Conservation (phyloP, 129 eudicot genomes). For the Rutidosis leptorrhynchoides region DNA sequence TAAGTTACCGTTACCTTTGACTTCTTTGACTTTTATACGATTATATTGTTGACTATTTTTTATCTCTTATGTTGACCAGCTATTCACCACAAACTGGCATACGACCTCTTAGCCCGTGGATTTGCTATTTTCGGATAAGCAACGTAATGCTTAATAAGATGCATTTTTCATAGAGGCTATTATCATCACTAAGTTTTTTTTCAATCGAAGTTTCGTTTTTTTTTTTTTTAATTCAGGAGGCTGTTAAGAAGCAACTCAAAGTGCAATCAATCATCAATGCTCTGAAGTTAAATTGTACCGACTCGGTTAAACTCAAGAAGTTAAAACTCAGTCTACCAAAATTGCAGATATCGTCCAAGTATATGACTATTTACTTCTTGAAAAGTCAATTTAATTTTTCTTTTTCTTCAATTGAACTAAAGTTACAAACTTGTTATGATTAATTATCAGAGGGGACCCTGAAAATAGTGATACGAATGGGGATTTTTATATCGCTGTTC, state of each 20-base stretch:
- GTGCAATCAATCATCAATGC: slow-evolving; percentile 51
- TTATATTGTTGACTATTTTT: slow-evolving; percentile 13
- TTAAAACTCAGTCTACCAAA: slow-evolving; percentile 47
- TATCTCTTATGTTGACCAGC: slow-evolving; percentile 30
- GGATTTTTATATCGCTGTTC: slow-evolving; percentile 52
- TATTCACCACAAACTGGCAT: slow-evolving; percentile 41
- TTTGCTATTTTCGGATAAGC: slow-evolving; percentile 77
- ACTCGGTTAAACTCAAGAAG: slow-evolving; percentile 34
- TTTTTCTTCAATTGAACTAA: background rate
- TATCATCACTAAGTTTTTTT: slow-evolving; percentile 1
- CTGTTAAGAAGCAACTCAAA: slow-evolving; percentile 43
- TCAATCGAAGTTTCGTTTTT: background rate
- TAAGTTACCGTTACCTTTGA: slow-evolving; percentile 8
- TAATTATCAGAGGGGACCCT: slow-evolving; percentile 45
- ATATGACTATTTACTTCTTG: slow-evolving; percentile 33
- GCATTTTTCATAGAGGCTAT: background rate
- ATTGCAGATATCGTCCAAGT: slow-evolving; percentile 57
- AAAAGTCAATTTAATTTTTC: background rate
- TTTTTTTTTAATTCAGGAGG: slow-evolving; percentile 48
- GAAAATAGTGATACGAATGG: slow-evolving; percentile 32
- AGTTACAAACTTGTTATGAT: slow-evolving; percentile 18
- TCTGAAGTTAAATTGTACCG: slow-evolving; percentile 44
- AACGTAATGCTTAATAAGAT: slow-evolving; percentile 46
- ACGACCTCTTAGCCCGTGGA: slow-evolving; percentile 59
- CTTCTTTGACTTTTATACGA: background rate